A percentile compares a stretch with the other conserved stretches of the same genome.
phyloP scores from a whole-genome alignment of 768 basidiomycete genomes.

The Fibroporia radiculosa region DNA sequence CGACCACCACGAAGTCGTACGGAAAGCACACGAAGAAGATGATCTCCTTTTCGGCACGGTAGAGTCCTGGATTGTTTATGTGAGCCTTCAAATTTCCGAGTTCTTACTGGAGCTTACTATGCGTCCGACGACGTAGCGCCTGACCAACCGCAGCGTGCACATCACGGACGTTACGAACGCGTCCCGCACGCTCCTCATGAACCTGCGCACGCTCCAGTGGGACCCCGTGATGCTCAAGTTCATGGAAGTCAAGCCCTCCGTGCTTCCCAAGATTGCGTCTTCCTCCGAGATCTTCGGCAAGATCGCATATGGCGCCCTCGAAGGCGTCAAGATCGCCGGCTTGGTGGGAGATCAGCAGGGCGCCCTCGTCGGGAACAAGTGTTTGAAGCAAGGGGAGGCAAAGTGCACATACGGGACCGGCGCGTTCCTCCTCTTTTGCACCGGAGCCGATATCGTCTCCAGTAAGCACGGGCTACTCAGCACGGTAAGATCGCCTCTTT shows the following conservation, averaged over 20 bases:
- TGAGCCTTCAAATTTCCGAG: conserved; percentile 26
- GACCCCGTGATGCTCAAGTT: conserved; percentile 77
- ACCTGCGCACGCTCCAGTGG: conserved; percentile 77
- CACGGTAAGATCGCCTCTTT: conserved; percentile 63
- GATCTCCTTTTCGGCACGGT: conserved; percentile 89
- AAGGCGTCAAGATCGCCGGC: conserved; percentile 81
- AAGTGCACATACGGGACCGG: conserved; percentile 99
- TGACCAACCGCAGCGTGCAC: conserved; percentile 72
- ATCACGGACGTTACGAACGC: conserved; percentile 94
- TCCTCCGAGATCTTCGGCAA: conserved; percentile 90
- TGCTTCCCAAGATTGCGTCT: conserved; percentile 83
- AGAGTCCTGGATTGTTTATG: conserved; percentile 94
- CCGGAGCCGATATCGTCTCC: conserved; percentile 78
- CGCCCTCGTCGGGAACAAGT: conserved; percentile 94
- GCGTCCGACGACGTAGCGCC: conserved; percentile 41
- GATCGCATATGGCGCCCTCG: conserved; percentile 56
- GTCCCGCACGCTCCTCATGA: conserved; percentile 89
- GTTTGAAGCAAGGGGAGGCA: conserved; percentile 82
- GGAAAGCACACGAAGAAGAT: conserved; percentile 71
- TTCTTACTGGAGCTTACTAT: neutral
- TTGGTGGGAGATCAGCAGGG: conserved; percentile 99
- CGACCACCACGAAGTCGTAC: conserved; percentile 72
- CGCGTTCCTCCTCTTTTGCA: conserved; percentile 93
- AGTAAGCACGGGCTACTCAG: conserved; percentile 84
- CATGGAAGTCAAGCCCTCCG: conserved; percentile 70